Evolutionary conservation across 2,329 filamentous ascomycete genomes (phyloP).

Genomic region (Fusarium anguioides): DNA sequence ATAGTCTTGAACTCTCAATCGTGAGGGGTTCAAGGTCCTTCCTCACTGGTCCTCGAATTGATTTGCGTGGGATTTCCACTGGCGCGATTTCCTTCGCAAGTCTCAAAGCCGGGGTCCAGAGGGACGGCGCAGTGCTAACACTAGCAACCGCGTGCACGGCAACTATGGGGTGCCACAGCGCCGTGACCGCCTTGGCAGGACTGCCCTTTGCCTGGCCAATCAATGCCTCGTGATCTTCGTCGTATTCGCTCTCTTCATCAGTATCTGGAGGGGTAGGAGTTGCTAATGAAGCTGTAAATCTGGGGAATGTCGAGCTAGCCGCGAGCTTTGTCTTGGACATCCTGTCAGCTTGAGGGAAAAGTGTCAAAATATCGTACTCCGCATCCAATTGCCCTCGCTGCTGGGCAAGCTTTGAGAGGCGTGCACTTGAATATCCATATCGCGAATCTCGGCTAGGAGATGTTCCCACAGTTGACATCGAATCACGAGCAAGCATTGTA

Average conservation of each 20-base stretch:
- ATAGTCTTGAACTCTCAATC: conserved; percentile 40
- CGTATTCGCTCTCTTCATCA: conserved; percentile 56
- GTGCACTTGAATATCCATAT: conserved; percentile 32
- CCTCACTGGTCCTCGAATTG: conserved; percentile 12
- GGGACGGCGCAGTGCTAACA: conserved; percentile 23
- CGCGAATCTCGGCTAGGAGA: conserved; percentile 41
- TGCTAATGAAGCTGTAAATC: conserved; percentile 22
- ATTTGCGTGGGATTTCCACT: conserved; percentile 15
- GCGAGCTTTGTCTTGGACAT: conserved; percentile 19
- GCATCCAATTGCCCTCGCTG: conserved; percentile 31
- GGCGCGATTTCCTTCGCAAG: conserved; percentile 13
- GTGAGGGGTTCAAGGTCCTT: conserved; percentile 29
- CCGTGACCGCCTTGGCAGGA: conserved; percentile 33
- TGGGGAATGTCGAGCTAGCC: conserved; percentile 29
- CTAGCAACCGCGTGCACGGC: conserved; percentile 18
- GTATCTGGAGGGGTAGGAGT: conserved; percentile 64
- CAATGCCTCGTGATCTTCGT: conserved; percentile 32
- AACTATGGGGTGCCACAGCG: conserved; percentile 38
- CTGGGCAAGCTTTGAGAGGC: conserved; percentile 25
- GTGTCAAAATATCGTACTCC: conserved; percentile 28
- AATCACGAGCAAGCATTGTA: conserved; percentile 60
- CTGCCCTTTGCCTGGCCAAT: conserved; percentile 23
- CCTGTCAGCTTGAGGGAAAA: conserved; percentile 29
- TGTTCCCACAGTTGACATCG: conserved; percentile 59
- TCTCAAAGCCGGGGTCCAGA: conserved; percentile 40